A percentile compares a stretch with the other conserved stretches of the same genome.
Conservation (phyloP, 176 grass and related monocot species). For the Hsuehochloa calcarea region DNA sequence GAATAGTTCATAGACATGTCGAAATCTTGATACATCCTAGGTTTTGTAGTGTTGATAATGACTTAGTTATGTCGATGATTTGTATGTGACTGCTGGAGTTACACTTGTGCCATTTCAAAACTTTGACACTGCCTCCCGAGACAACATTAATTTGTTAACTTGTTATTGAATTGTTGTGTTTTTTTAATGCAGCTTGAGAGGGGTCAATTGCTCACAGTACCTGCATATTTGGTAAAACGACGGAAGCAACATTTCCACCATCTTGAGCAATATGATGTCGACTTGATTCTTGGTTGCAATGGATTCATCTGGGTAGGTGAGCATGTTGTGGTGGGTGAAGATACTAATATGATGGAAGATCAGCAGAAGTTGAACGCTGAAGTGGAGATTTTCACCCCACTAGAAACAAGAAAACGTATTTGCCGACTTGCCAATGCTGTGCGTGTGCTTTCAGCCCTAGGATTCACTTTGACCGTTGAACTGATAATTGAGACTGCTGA, state of each 20-base stretch:
- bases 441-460: constrained; percentile 64
- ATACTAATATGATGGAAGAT: constrained; percentile 26
- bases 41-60: constrained; percentile 2
- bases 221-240: constrained; percentile 78
- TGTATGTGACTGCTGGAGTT: background rate
- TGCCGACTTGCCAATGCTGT: constrained; percentile 79
- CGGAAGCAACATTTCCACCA: constrained; percentile 92
- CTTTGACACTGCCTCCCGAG: background rate
- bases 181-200: constrained; percentile 68
- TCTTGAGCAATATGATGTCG: constrained; percentile 62
- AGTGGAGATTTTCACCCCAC: constrained; percentile 40
- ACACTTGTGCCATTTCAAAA: background rate
- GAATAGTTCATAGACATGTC: background rate
- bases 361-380: constrained; percentile 28
- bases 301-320: constrained; percentile 94
- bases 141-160: background rate
- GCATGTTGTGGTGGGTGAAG: constrained; percentile 56
- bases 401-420: constrained; percentile 67
- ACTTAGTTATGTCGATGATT: background rate
- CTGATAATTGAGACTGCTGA: constrained; percentile 59
- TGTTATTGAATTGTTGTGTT: constrained; percentile 7
- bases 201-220: constrained; percentile 69
- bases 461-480: constrained; percentile 74
- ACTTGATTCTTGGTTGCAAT: constrained; percentile 90
- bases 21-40: background rate